These are phyloP conservation scores for Vanilla planifolia DNA, from an alignment of 106 monocot species.

Conservation along the genomic window DNA sequence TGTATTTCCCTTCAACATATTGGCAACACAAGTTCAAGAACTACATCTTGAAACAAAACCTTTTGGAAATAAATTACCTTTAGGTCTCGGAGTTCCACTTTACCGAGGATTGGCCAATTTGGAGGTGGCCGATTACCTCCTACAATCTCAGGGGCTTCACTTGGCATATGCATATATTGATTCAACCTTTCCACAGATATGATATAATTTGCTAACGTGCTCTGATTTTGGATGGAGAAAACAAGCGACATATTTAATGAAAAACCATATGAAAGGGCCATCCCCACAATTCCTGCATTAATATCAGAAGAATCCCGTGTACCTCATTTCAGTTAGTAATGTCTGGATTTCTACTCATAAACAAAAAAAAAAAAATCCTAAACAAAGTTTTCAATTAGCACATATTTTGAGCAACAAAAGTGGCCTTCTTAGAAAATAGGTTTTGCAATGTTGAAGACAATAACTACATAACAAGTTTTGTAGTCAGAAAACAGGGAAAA, in stretches of 20 bases:
- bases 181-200: slow-evolving; percentile 92
- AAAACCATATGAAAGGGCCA: slow-evolving; percentile 95
- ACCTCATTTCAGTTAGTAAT: background rate
- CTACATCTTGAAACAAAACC: background rate
- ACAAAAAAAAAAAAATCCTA: background rate
- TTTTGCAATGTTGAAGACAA: too few species aligned
- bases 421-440: too few species aligned
- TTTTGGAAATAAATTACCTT: slow-evolving; percentile 40
- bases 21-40: background rate
- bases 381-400: too few species aligned
- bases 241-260: slow-evolving; percentile 77
- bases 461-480: too few species aligned
- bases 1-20: background rate
- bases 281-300: slow-evolving; percentile 80
- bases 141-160: slow-evolving; percentile 76
- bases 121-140: slow-evolving; percentile 46
- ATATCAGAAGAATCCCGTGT: background rate
- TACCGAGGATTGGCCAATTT: slow-evolving; percentile 72
- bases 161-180: slow-evolving; percentile 74
- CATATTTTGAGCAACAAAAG: too few species aligned
- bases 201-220: slow-evolving; percentile 73
- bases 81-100: slow-evolving; percentile 71
- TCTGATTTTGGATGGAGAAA: slow-evolving; percentile 77
- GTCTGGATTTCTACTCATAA: too few species aligned
- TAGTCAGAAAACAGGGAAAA: background rate